Conservation (phyloP, 805 yeast genomes). For the Ogataea ganodermae region DNA sequence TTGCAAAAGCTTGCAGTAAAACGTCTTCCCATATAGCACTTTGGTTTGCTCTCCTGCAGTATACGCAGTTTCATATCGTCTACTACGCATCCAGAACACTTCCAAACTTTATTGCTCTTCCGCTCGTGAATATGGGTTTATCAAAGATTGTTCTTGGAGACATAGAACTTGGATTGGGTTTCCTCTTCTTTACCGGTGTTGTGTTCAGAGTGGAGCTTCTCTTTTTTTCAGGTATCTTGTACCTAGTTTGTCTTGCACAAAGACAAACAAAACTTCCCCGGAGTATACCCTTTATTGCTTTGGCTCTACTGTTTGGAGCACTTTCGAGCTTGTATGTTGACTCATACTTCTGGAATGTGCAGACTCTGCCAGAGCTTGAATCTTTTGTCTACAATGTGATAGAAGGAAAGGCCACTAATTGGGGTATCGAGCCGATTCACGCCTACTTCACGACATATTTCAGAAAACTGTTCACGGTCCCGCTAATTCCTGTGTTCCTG, state of each 20-base stretch:
- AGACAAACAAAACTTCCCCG: slow-evolving; percentile 47
- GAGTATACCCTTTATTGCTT: slow-evolving; percentile 41
- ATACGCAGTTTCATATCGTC: slow-evolving; percentile 75
- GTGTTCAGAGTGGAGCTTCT: slow-evolving; percentile 76
- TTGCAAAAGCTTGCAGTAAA: slow-evolving; percentile 29
- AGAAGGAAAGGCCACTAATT: slow-evolving; percentile 68
- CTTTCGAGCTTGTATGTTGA: slow-evolving; percentile 55
- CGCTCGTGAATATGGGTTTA: slow-evolving; percentile 61
- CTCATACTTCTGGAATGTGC: slow-evolving; percentile 70
- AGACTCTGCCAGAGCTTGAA: slow-evolving; percentile 66
- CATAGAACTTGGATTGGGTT: slow-evolving; percentile 45
- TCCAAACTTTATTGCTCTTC: slow-evolving; percentile 86
- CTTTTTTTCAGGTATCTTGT: slow-evolving; percentile 52
- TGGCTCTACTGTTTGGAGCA: slow-evolving; percentile 58
- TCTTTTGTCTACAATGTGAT: slow-evolving; percentile 76
- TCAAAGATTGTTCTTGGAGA: slow-evolving; percentile 53
- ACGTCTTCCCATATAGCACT: slow-evolving; percentile 37
- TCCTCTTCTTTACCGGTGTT: slow-evolving; percentile 62
- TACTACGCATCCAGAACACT: slow-evolving; percentile 82
- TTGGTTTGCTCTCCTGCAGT: slow-evolving; percentile 62
- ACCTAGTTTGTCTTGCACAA: slow-evolving; percentile 46
- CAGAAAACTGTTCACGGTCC: slow-evolving; percentile 48
- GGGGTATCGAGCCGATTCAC: slow-evolving; percentile 82
- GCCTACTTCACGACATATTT: slow-evolving; percentile 63
- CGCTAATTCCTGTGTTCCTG: slow-evolving; percentile 43